These are phyloP conservation scores for Rugosomyces carneus DNA, from an alignment of 1,284 basidiomycete species.

Conservation along the genomic window DNA sequence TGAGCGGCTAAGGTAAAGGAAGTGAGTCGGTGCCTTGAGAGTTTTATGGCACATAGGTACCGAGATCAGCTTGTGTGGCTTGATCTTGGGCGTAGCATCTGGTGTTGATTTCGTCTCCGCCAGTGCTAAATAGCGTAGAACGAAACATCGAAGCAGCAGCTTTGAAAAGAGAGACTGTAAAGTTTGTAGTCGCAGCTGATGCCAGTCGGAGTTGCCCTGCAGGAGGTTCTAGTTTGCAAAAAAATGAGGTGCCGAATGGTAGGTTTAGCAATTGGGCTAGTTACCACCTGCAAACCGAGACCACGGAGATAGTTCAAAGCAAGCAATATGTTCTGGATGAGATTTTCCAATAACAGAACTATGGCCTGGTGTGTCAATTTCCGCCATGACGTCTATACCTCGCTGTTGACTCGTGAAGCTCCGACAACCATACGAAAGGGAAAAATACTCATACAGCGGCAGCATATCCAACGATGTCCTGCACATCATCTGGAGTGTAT, in stretches of 20 bases:
- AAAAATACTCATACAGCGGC: slow-evolving; percentile 45
- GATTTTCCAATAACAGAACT: slow-evolving; percentile 61
- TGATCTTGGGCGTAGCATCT: slow-evolving; percentile 63
- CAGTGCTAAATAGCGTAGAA: slow-evolving; percentile 68
- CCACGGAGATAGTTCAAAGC: slow-evolving; percentile 61
- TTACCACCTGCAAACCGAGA: slow-evolving; percentile 52
- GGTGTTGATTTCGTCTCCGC: slow-evolving; percentile 78
- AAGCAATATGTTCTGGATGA: slow-evolving; percentile 72
- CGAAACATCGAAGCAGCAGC: slow-evolving; percentile 42
- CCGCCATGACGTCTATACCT: slow-evolving; percentile 73
- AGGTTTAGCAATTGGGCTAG: not conserved
- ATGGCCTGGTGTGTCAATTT: slow-evolving; percentile 81
- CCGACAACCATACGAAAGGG: not conserved
- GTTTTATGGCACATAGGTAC: slow-evolving; percentile 10
- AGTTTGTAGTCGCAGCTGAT: slow-evolving; percentile 33
- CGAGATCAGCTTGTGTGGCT: slow-evolving; percentile 49
- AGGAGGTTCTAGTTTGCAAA: slow-evolving; percentile 53
- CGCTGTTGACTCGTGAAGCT: slow-evolving; percentile 38
- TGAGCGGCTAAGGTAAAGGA: slow-evolving; percentile 13
- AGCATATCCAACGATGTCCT: slow-evolving; percentile 65
- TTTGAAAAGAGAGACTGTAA: slow-evolving; percentile 30
- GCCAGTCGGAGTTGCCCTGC: slow-evolving; percentile 78
- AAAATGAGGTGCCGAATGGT: not conserved
- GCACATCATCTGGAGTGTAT: slow-evolving; percentile 59
- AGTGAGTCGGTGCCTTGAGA: not conserved